Evolutionary conservation across 768 basidiomycete species (phyloP).

Genomic region (Lepiota venenata): DNA sequence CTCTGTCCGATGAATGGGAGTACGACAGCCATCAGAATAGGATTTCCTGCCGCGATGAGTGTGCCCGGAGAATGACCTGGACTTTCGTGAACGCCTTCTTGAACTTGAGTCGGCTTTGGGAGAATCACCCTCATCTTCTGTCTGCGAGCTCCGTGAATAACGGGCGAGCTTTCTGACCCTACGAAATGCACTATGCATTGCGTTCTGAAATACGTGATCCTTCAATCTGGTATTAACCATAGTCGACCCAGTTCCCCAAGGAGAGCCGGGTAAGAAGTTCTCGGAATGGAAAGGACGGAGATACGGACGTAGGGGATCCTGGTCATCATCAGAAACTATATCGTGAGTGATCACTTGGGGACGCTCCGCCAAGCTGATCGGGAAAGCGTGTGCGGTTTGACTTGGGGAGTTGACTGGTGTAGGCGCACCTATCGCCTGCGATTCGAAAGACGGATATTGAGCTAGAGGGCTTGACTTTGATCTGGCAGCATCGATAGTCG

Average conservation of each 20-base stretch:
- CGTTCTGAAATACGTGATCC: constrained; percentile 83
- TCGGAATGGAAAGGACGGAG: constrained; percentile 42
- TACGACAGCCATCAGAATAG: constrained; percentile 31
- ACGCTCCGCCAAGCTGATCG: constrained; percentile 22
- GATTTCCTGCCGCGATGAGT: constrained; percentile 37
- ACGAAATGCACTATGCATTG: constrained; percentile 59
- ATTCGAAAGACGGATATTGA: constrained; percentile 33
- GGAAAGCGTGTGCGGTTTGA: constrained; percentile 28
- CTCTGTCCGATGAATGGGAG: constrained; percentile 57
- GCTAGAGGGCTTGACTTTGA: constrained; percentile 37
- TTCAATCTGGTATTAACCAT: constrained; percentile 91
- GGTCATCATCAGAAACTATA: constrained; percentile 28
- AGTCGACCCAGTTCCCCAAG: constrained; percentile 86
- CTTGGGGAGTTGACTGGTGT: constrained; percentile 50
- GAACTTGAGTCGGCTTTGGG: constrained; percentile 25
- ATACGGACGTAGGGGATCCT: constrained; percentile 27
- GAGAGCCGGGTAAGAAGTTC: constrained; percentile 35
- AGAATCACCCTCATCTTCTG: constrained; percentile 52
- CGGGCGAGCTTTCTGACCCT: constrained; percentile 58
- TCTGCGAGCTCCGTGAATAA: constrained; percentile 32
- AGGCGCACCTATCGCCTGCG: constrained; percentile 39
- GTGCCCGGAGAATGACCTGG: constrained; percentile 37
- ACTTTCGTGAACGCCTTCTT: constrained; percentile 22
- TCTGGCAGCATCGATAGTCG: constrained; percentile 17
- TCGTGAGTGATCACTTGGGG: constrained; percentile 13